phyloP scores from a whole-genome alignment of 164 flowering plant species.

The Aristolochia californica region DNA sequence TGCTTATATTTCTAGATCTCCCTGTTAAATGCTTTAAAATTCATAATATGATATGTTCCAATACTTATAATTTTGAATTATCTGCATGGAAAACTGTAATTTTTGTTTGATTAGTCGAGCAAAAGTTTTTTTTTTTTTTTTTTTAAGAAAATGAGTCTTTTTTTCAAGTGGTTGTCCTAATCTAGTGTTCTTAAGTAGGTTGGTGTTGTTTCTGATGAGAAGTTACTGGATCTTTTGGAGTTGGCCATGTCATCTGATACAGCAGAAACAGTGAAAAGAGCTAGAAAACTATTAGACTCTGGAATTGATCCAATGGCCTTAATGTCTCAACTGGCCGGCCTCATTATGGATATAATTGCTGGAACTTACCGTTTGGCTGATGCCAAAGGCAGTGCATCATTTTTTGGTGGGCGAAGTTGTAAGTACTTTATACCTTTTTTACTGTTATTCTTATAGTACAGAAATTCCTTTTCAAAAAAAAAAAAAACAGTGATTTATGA shows the following conservation, averaged over 20 bases:
- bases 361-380: constrained; percentile 56
- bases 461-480: no score
- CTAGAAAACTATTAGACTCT: constrained; percentile 83
- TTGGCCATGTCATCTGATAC: constrained; percentile 93
- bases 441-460: no score
- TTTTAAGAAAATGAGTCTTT: no score
- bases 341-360: constrained; percentile 96
- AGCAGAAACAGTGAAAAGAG: constrained; percentile 85
- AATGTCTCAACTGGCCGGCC: constrained; percentile 93
- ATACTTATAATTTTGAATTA: no score
- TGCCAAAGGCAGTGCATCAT: constrained; percentile 28
- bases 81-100: no score
- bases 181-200: constrained; percentile 30
- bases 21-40: background rate
- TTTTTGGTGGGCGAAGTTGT: constrained; percentile 54
- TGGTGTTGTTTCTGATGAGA: constrained; percentile 94
- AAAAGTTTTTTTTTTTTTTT: no score
- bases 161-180: no score
- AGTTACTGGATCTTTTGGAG: constrained; percentile 79
- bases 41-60: no score
- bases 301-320: constrained; percentile 90
- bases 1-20: no score
- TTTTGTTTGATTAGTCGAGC: no score
- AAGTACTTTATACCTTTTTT: constrained; percentile 28
- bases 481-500: no score